These are phyloP conservation scores for Keithomyces neogunnii DNA, from an alignment of 2,329 filamentous ascomycete genomes.

Conservation along the genomic window DNA sequence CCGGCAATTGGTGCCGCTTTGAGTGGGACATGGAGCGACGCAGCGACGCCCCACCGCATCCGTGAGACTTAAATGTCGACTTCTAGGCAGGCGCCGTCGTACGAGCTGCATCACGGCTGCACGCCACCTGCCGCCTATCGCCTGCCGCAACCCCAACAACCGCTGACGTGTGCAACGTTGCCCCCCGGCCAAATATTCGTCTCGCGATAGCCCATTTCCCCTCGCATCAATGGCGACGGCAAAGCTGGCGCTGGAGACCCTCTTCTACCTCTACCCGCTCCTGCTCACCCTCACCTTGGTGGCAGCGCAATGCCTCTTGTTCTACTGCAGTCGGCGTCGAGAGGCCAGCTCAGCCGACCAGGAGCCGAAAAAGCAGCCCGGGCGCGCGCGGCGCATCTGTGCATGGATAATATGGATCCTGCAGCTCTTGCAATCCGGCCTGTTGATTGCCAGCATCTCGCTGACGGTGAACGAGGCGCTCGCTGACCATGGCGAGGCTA, in stretches of 20 bases:
- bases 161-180: too few species aligned
- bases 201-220: not conserved
- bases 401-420: slow-evolving; percentile 25
- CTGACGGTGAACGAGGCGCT: slow-evolving; percentile 24
- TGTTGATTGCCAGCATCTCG: slow-evolving; percentile 26
- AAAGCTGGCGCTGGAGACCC: slow-evolving; percentile 26
- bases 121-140: too few species aligned
- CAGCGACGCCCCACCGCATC: too few species aligned
- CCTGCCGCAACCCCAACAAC: too few species aligned
- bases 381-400: slow-evolving; percentile 20
- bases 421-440: slow-evolving; percentile 22
- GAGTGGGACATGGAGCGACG: too few species aligned
- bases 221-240: slow-evolving; percentile 21
- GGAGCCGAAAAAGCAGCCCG: slow-evolving; percentile 15
- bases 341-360: slow-evolving; percentile 17
- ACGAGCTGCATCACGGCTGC: too few species aligned
- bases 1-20: too few species aligned
- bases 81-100: too few species aligned
- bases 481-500: slow-evolving; percentile 12
- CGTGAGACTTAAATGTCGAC: too few species aligned
- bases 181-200: not conserved
- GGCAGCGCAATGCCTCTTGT: slow-evolving; percentile 27
- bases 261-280: slow-evolving; percentile 33
- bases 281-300: slow-evolving; percentile 28
- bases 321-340: slow-evolving; percentile 24